Evolutionary conservation across 2,329 filamentous ascomycete genomes (phyloP), one percentile per base, ranked within the genome.

Genomic region (Didymella keratinophila): DNA sequence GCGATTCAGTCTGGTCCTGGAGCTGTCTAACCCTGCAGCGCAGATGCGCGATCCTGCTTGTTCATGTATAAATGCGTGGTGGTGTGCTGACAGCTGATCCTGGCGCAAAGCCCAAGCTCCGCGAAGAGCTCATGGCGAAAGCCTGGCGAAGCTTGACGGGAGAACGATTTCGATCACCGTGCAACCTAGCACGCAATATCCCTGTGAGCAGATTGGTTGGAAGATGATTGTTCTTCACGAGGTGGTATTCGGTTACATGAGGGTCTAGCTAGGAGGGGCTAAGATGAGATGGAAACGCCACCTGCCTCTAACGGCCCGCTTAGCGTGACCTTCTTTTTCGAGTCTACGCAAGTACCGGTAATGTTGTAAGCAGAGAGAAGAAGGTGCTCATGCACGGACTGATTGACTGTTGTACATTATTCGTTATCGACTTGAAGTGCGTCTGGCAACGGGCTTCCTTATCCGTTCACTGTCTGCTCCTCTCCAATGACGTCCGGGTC

Each of bases 101-200:
- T 48, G 37, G 42, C 44, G 46, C 49, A 56, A 52, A 34, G 36
- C n/a, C 47, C 50, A 69, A 68, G 66, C 64, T 39, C 23, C 27
- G 16, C 23, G 41, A 45, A 49, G 39, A 60, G 61, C 58, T 61
- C 63, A 70, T 66, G 66, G 66, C 66, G 44, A 66, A 64, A 46
- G 61, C 58, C 61, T 64, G 44, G 42, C 48, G 32, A 45, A 43
- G 46, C 56, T 65, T 60, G 50, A 56, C 50, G 50, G 23, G 30
- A 44, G 55, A 16, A 25, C 36, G 27, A 53, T 48, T 46, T 41
- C 53, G 45, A 28, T 30, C 45, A 55, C 14, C 43, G 30, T 61
- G 62, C 42, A 62, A 67, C 59, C 25, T 48, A 69, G 66, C 66
- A 69, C 66, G 65, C 54, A 61, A 69, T 69, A 49, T 69, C 30